Conservation (phyloP, 768 basidiomycete genomes). For the Boletus rubescentipes region DNA sequence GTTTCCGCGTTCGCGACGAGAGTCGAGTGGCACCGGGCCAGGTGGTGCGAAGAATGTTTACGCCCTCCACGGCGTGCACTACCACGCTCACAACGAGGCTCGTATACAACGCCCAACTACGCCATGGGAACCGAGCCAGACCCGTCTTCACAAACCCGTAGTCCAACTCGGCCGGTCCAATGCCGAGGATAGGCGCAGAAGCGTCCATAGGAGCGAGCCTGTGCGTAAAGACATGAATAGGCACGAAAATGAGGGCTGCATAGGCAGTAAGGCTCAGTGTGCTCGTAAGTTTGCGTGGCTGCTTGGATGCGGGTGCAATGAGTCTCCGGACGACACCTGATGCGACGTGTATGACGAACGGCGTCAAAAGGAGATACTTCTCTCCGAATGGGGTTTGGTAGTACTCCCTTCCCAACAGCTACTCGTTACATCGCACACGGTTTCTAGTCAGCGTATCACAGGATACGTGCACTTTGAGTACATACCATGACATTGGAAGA, state of each 20-base stretch:
- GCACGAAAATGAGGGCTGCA: conserved; percentile 54
- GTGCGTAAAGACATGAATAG: conserved; percentile 70
- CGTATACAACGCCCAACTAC: conserved; percentile 61
- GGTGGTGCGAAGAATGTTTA: conserved; percentile 49
- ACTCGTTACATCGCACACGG: background rate
- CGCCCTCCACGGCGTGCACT: conserved; percentile 65
- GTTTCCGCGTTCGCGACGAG: conserved; percentile 22
- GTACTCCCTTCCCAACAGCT: conserved; percentile 84
- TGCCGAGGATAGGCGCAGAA: conserved; percentile 37
- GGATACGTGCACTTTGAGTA: background rate
- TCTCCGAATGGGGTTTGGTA: conserved; percentile 76
- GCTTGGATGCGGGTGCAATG: conserved; percentile 37
- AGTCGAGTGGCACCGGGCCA: conserved; percentile 31
- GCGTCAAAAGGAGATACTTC: conserved; percentile 62
- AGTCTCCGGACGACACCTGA: conserved; percentile 62
- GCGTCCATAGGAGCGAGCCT: conserved; percentile 51
- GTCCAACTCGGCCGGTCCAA: conserved; percentile 77
- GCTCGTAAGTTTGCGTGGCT: conserved; percentile 38
- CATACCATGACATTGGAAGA: conserved; percentile 77
- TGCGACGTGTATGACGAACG: conserved; percentile 62
- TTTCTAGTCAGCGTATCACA: background rate
- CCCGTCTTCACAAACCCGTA: conserved; percentile 82
- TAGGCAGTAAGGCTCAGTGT: conserved; percentile 65
- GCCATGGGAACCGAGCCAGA: conserved; percentile 57
- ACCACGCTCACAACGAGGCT: conserved; percentile 56